Evolutionary conservation across 768 basidiomycete genomes (phyloP).

Genomic region (Leccinum ochraceum): DNA sequence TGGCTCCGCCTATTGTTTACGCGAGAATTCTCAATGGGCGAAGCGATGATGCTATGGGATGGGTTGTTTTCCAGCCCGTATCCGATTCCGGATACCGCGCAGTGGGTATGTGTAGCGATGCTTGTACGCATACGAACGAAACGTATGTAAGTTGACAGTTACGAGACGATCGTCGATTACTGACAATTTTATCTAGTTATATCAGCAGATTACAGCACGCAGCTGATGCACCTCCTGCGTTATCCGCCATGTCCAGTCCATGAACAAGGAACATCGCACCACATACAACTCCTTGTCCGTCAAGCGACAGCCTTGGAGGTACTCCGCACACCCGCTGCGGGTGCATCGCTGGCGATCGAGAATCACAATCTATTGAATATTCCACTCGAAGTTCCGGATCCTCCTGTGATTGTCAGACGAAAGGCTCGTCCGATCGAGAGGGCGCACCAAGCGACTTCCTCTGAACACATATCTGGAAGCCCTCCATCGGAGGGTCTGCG

Average conservation of each 20-base stretch:
- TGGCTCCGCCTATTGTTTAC: constrained; percentile 95
- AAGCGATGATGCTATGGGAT: constrained; percentile 93
- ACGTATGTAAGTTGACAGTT: constrained; percentile 48
- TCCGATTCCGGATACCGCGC: constrained; percentile 71
- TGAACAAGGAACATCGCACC: constrained; percentile 47
- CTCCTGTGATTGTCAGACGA: constrained; percentile 40
- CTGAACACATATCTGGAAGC: constrained; percentile 20
- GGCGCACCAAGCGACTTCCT: constrained; percentile 28
- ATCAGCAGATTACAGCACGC: constrained; percentile 80
- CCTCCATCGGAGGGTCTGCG: constrained; percentile 36
- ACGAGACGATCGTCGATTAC: constrained; percentile 1
- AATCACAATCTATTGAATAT: constrained; percentile 80
- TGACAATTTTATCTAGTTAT: constrained; percentile 57
- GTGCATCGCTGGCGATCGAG: constrained; percentile 77
- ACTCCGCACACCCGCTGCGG: constrained; percentile 71
- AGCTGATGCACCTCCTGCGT: constrained; percentile 81
- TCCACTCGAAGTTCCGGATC: constrained; percentile 61
- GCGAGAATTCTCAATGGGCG: constrained; percentile 80
- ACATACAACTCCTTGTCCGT: constrained; percentile 68
- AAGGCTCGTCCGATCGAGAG: constrained; percentile 36
- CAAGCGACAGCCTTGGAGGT: constrained; percentile 83
- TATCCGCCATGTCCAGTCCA: constrained; percentile 59
- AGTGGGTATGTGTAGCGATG: constrained; percentile 94
- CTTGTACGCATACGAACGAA: constrained; percentile 90
- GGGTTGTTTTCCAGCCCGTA: constrained; percentile 84